Percentiles rank a stretch among this genome's conserved stretches.
phyloP scores from a whole-genome alignment of 495 filamentous ascomycete genomes.

The Astrothelium macrocarpum region DNA sequence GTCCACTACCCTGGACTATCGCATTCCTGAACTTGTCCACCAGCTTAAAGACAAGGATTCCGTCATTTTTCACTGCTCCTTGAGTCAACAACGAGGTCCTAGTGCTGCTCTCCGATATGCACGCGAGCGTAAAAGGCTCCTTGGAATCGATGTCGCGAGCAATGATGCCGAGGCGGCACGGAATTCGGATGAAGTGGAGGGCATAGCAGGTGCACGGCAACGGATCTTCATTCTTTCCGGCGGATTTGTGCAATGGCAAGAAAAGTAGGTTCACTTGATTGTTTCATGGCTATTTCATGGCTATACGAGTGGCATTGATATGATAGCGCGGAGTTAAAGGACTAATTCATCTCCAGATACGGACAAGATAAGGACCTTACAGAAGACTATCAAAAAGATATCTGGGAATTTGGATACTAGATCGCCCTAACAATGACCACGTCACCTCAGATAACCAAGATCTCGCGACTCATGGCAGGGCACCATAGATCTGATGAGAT shows the following conservation, averaged over 20 bases:
- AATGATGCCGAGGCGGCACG: constrained; percentile 27
- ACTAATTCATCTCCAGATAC: constrained; percentile 30
- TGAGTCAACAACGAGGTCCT: constrained; percentile 80
- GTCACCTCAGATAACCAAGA: not conserved
- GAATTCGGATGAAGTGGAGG: constrained; percentile 21
- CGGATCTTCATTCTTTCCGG: constrained; percentile 71
- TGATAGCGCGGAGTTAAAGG: not conserved
- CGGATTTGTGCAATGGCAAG: constrained; percentile 89
- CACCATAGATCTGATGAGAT: too few relatives aligned
- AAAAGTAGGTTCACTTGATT: constrained; percentile 54
- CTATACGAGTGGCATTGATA: not conserved
- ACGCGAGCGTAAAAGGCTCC: constrained; percentile 48
- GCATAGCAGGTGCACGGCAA: constrained; percentile 42
- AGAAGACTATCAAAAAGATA: constrained; percentile 72
- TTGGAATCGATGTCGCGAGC: constrained; percentile 29
- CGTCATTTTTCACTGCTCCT: constrained; percentile 92
- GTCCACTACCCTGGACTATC: constrained; percentile 58
- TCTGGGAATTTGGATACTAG: constrained; percentile 63
- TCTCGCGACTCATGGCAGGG: not conserved
- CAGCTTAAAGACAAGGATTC: constrained; percentile 66
- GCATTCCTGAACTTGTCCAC: constrained; percentile 70
- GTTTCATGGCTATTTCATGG: not conserved
- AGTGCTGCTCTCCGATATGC: constrained; percentile 60
- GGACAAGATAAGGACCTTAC: constrained; percentile 73
- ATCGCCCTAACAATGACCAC: not conserved